Evolutionary conservation across 2,329 filamentous ascomycete genomes (phyloP), one percentile per base, ranked within the genome.

Genomic region (Aspergillus ruber): DNA sequence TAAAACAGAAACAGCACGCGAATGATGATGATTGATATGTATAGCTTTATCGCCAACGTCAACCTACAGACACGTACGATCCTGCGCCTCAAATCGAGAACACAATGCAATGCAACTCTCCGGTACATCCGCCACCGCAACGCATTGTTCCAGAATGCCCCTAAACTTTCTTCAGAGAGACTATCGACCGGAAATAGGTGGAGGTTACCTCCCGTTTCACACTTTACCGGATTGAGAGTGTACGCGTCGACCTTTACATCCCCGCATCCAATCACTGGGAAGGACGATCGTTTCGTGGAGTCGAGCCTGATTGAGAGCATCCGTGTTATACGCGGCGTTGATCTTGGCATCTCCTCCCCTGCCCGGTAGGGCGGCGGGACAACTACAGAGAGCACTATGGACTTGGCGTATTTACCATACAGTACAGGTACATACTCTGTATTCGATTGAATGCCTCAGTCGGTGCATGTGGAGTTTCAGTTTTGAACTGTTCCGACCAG

Each of bases 291-390:
- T 12, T 29, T 29, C 25, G 25, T 29, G 25, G 25, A 29, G 25
- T 29, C 25, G 10, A 29, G 25, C 25, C 9, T 29, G 25, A 29
- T 29, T 29, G 25, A 29, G 25, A 29, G 25, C 10, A 10, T 29
- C 25, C 25, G 33, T 18, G 33, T 36, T 36, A 36, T 36, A 36
- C 33, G 33, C 33, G 33, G 13, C 46, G 47, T 15, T 8, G 46
- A 50, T 52, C 59, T 62, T 63, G 59, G 59, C 59, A 56, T 41
- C 25, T 18, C 40, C 43, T 44, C 47, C 46, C 45, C 33, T 47
- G 25, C 44, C 44, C 47, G 17, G 36, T 39, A 39, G 36, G 36
- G 36, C 36, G 36, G 10, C 10, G 33, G 33, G 13, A 36, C 33
- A 36, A 36, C 8, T 36, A 23, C 18, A 32, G 25, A 25, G 13